A percentile compares a stretch with the other conserved stretches of the same genome.
Evolutionary conservation across 106 monocot genomes (phyloP).

Genomic region (Apostasia shenzhenica): DNA sequence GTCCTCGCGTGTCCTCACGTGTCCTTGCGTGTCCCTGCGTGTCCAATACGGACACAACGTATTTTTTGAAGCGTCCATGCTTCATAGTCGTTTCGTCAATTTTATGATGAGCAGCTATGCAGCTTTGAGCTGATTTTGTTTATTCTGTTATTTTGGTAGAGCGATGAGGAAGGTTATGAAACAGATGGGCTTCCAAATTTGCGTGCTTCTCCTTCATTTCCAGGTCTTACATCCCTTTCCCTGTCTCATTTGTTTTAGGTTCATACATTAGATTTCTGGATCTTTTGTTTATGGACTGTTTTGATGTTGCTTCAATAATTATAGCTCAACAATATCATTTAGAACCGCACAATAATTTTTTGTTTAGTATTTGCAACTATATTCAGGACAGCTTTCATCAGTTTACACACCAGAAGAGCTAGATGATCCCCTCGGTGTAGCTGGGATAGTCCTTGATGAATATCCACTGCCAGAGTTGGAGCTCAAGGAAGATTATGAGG

Average conservation of each 20-base stretch:
- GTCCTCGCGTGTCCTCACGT: no score
- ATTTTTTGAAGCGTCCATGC: no score
- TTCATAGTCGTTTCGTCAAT: background rate
- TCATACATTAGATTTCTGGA: background rate
- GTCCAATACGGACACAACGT: no score
- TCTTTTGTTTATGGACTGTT: background rate
- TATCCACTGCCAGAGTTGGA: slow-evolving; percentile 5
- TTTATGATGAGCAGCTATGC: no score
- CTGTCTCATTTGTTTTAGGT: background rate
- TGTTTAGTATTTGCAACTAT: background rate
- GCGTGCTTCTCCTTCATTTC: background rate
- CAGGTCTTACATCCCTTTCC: background rate
- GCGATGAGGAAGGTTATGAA: slow-evolving; percentile 2
- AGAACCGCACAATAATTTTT: no score
- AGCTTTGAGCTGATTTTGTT: no score
- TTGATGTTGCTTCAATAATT: background rate
- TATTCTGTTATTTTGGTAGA: background rate
- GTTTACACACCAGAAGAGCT: slow-evolving; percentile 1
- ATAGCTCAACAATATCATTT: no score
- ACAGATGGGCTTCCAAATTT: background rate
- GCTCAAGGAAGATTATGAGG: background rate
- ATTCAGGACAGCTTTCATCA: background rate
- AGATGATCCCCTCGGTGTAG: background rate
- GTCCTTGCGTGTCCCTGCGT: no score
- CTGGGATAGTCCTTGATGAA: background rate